A percentile compares a stretch with the other conserved stretches of the same genome.
These are phyloP conservation scores for Claviceps sorghi DNA, from an alignment of 2,329 filamentous ascomycete species.

Conservation along the genomic window DNA sequence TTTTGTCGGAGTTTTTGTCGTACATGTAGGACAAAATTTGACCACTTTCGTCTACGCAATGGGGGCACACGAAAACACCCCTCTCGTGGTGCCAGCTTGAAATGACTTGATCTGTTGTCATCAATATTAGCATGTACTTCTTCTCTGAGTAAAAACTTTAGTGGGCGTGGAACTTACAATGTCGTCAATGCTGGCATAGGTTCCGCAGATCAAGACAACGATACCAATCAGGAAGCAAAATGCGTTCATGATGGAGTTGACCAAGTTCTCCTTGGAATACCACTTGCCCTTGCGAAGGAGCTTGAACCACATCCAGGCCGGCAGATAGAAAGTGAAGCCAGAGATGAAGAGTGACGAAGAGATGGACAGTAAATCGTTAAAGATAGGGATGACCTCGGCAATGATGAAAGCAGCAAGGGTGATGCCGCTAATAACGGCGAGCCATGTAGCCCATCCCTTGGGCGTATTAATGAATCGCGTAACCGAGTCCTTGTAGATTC, in stretches of 20 bases:
- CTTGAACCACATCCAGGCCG: constrained; percentile 27
- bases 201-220: constrained; percentile 13
- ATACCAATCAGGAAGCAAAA: constrained; percentile 14
- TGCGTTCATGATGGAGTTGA: constrained; percentile 10
- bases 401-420: constrained; percentile 56
- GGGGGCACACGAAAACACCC: constrained; percentile 9
- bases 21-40: not conserved
- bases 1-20: no score
- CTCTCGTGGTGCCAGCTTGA: constrained; percentile 4
- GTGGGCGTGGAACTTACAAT: constrained; percentile 10
- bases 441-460: constrained; percentile 39
- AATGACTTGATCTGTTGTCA: constrained; percentile 6
- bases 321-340: constrained; percentile 20
- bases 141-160: not conserved
- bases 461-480: constrained; percentile 33
- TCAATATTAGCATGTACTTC: not conserved
- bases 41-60: constrained; percentile 3
- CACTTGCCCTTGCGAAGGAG: constrained; percentile 16
- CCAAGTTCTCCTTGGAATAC: constrained; percentile 14
- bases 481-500: constrained; percentile 28
- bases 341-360: constrained; percentile 34
- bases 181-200: constrained; percentile 14
- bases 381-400: constrained; percentile 57
- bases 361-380: constrained; percentile 47
- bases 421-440: constrained; percentile 37